Base-by-base conservation (phyloP, 345 rosid species). In the Nephelium lappaceum region DNA sequence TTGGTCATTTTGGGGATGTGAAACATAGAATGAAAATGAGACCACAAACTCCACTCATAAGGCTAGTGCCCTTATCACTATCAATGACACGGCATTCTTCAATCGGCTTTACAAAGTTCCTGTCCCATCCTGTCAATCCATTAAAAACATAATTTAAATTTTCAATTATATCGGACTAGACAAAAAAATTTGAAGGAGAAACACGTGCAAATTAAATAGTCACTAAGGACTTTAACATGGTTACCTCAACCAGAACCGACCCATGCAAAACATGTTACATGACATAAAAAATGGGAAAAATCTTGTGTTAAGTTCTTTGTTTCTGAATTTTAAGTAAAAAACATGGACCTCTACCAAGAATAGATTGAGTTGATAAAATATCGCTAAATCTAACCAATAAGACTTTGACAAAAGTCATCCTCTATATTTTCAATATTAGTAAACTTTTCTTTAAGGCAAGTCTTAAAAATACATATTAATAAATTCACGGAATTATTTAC, bases 131-230 rank as follows among this genome's bases (percentile, higher is more conserved):
- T 67, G 49, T 21, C 51, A 67, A 42, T 41, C 51, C 18, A 67
- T 41, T 15, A 18, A 57, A 21, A 57, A 19, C 6, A 57, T 11
- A 45, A 2, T 31, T 31, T 64, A 25, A 64, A 31, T 6, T 4
- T 38, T 41, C 71, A n/a, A 39, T 3, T 36, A 36, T 19, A 66
- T 16, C 8, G 24, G 10, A 6, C 18, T 23, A 8, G 38, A 10
- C 3, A 3, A 21, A 6, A 69, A n/a, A 69, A 43, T 1, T 43
- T 14, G n/a, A 23, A 69, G 57, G 38, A n/a, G 38, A 5, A 43
- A 69, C 43, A 69, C 58, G 72, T 69, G 72, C n/a, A 41, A 67
- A 41, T 41, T n/a, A n/a, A n/a, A 41, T 8, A 67, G 70, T 57
- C 23, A 57, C 62, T 18, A 57, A 19, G 8, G 62, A 57, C 24